A percentile compares a stretch with the other conserved stretches of the same genome.
Conservation (phyloP, 768 basidiomycete species). For the Mycena rebaudengoi region DNA sequence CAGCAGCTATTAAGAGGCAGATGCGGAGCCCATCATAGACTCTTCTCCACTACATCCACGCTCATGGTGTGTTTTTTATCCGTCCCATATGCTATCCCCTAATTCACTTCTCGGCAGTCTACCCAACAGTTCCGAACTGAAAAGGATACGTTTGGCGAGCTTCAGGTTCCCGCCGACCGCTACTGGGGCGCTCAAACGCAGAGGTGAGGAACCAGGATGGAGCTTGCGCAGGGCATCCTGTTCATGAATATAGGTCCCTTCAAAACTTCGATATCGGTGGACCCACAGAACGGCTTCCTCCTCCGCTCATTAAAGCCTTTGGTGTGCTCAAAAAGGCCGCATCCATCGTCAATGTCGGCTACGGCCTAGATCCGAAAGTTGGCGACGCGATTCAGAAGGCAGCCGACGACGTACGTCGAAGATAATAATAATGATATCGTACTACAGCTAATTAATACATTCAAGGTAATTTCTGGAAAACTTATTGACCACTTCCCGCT, state of each 20-base stretch:
- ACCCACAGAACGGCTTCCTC: slow-evolving; percentile 89
- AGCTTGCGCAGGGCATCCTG: background rate
- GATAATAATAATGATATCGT: background rate
- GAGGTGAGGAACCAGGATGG: slow-evolving; percentile 55
- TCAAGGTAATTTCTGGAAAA: slow-evolving; percentile 92
- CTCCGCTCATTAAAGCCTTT: slow-evolving; percentile 97
- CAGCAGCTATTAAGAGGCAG: background rate
- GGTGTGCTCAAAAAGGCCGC: slow-evolving; percentile 98
- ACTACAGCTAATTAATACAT: slow-evolving; percentile 6
- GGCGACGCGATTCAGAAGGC: slow-evolving; percentile 91
- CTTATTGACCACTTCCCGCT: slow-evolving; percentile 96
- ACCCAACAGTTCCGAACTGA: slow-evolving; percentile 76
- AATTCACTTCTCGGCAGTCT: slow-evolving; percentile 38
- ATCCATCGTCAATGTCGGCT: slow-evolving; percentile 85
- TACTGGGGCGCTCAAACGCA: slow-evolving; percentile 99
- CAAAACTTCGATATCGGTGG: slow-evolving; percentile 99
- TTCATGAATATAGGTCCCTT: slow-evolving; percentile 66
- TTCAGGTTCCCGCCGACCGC: slow-evolving; percentile 85
- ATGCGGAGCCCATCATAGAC: background rate
- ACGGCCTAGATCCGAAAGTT: slow-evolving; percentile 90
- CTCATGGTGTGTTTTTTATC: slow-evolving; percentile 11
- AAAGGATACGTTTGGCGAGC: slow-evolving; percentile 94
- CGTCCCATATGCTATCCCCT: slow-evolving; percentile 29
- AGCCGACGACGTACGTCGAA: slow-evolving; percentile 82
- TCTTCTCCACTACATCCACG: slow-evolving; percentile 13